phyloP scores from a whole-genome alignment of 352 stramenopile species.

The Phytopythium delawarense region DNA sequence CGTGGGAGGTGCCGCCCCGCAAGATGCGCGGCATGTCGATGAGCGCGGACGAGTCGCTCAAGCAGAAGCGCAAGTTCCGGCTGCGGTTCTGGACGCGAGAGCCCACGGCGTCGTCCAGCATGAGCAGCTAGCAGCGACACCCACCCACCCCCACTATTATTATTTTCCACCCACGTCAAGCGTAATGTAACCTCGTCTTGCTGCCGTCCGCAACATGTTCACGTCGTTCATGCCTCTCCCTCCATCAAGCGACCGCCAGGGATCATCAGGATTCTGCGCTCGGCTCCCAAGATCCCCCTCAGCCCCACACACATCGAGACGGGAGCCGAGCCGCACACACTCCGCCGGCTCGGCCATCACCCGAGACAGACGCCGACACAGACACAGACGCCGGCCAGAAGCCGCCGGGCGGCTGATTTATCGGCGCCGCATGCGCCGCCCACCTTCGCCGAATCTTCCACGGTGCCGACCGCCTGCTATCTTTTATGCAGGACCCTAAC shows the following conservation, averaged over 20 bases:
- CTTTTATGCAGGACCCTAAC: not conserved
- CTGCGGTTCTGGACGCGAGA: slow-evolving; percentile 50
- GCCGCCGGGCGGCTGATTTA: not conserved
- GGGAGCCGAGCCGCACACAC: no score
- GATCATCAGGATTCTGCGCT: no score
- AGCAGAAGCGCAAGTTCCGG: slow-evolving; percentile 66
- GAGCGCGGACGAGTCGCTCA: slow-evolving; percentile 36
- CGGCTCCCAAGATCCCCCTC: no score
- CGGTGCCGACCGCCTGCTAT: not conserved
- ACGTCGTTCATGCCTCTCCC: not conserved
- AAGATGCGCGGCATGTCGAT: slow-evolving; percentile 63
- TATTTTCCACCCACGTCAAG: not conserved
- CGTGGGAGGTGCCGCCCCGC: slow-evolving; percentile 35
- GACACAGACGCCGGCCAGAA: not conserved
- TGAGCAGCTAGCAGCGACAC: slow-evolving; percentile 7
- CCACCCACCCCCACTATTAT: slow-evolving; percentile 3
- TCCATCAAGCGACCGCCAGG: no score
- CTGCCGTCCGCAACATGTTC: not conserved
- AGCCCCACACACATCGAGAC: no score
- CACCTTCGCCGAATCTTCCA: slow-evolving; percentile 10
- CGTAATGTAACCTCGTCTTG: slow-evolving; percentile 1
- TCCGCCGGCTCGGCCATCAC: no score
- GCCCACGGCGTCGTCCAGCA: slow-evolving; percentile 8
- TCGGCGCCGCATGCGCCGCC: not conserved
- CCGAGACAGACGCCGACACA: not conserved